These are phyloP conservation scores for Cynanchum wilfordii DNA, from an alignment of 257 asterid species.

Conservation along the genomic window DNA sequence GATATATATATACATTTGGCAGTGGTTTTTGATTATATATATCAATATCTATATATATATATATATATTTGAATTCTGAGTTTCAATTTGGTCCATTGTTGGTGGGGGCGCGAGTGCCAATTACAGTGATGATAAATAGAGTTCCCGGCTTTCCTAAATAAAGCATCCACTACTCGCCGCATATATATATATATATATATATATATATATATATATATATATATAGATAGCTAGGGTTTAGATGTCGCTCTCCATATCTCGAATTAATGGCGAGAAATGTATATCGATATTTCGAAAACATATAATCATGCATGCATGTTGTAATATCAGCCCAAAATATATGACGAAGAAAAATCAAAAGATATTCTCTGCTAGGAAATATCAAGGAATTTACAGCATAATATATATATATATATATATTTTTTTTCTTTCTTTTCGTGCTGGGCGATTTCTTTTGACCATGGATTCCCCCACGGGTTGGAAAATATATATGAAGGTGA, in stretches of 20 bases:
- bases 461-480: constrained; percentile 7
- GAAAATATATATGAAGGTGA: not conserved
- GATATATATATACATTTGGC: not conserved
- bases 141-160: constrained; percentile 1
- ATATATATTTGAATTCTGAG: not conserved
- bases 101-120: constrained; percentile 16
- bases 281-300: too few relatives aligned
- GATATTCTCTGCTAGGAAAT: constrained; percentile 2
- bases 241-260: not conserved
- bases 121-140: constrained; percentile 5
- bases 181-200: not conserved
- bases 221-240: not conserved
- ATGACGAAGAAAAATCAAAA: not conserved
- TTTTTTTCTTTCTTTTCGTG: not conserved
- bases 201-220: not conserved
- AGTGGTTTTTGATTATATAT: not conserved
- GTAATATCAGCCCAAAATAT: too few relatives aligned
- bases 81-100: constrained; percentile 26
- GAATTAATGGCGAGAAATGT: not conserved
- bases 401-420: not conserved
- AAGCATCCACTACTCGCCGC: constrained; percentile 30
- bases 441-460: constrained; percentile 1
- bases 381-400: not conserved
- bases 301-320: too few relatives aligned
- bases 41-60: too few relatives aligned